Evolutionary conservation across 2,329 filamentous ascomycete species (phyloP).

Genomic region (Dactylellina parvicollis): DNA sequence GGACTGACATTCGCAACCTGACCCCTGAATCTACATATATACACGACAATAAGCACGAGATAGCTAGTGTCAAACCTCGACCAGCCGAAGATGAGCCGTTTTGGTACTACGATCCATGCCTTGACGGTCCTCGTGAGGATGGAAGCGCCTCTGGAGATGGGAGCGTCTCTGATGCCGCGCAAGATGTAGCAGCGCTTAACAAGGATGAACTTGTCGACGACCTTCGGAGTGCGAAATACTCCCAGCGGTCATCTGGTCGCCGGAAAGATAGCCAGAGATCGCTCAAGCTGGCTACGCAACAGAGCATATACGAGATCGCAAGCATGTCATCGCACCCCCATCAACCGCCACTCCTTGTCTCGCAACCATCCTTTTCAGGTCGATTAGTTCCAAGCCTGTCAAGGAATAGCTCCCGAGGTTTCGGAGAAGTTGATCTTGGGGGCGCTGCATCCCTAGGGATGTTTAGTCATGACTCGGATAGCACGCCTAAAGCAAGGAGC

Average conservation of each 20-base stretch:
- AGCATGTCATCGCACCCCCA: conserved; percentile 11
- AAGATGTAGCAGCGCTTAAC: neutral
- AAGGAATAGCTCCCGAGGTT: conserved; percentile 28
- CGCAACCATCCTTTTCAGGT: conserved; percentile 32
- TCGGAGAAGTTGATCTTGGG: conserved; percentile 23
- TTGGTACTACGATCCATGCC: conserved; percentile 45
- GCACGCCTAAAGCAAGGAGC: conserved; percentile 42
- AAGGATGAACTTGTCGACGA: conserved; percentile 25
- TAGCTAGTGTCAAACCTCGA: conserved; percentile 30
- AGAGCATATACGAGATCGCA: conserved; percentile 15
- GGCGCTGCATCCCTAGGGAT: conserved; percentile 19
- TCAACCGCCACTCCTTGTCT: conserved; percentile 32
- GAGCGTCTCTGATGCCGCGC: conserved; percentile 20
- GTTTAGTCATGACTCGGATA: conserved; percentile 47
- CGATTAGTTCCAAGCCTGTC: conserved; percentile 26
- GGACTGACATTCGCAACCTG: conserved; percentile 44
- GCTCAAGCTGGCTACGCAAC: conserved; percentile 12
- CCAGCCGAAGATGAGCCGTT: conserved; percentile 43
- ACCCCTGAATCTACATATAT: conserved; percentile 29
- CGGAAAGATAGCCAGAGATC: conserved; percentile 23
- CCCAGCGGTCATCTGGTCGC: conserved; percentile 4
- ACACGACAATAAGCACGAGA: conserved; percentile 39
- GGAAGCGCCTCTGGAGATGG: conserved; percentile 23
- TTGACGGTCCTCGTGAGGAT: conserved; percentile 47
- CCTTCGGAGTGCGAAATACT: neutral